Evolutionary conservation across 2,329 filamentous ascomycete genomes (phyloP).

Genomic region (Trichocomaceae sp.): DNA sequence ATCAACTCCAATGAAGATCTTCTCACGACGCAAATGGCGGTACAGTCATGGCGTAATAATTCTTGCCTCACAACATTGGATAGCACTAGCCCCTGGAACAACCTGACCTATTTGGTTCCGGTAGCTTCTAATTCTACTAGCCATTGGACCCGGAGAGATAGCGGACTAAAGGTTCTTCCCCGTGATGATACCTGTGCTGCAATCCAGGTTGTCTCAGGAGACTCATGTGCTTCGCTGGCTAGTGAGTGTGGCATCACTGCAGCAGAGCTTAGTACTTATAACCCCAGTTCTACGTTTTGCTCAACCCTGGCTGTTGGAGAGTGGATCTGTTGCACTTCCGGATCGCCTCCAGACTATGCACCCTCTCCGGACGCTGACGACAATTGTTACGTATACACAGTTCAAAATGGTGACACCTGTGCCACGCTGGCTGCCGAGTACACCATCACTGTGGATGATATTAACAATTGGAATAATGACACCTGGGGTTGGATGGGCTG

Average conservation of each 20-base stretch:
- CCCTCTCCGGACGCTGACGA: not conserved
- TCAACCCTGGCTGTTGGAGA: not conserved
- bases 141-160: not conserved
- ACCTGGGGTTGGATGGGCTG: constrained; percentile 3
- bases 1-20: not conserved
- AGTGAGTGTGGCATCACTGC: constrained; percentile 35
- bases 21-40: not conserved
- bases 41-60: not conserved
- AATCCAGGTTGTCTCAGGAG: constrained; percentile 27
- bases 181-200: not conserved
- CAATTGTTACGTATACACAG: not conserved
- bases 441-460: not conserved
- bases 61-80: not conserved
- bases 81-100: not conserved
- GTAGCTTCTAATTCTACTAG: not conserved
- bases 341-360: not conserved
- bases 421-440: constrained; percentile 30
- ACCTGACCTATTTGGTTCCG: not conserved
- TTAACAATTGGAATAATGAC: not conserved
- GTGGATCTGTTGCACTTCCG: not conserved
- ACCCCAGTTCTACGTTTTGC: constrained; percentile 24
- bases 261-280: constrained; percentile 36
- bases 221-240: constrained; percentile 35
- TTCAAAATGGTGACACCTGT: constrained; percentile 31
- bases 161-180: not conserved